Base-by-base conservation (phyloP, 805 yeast species). In the Candida koratica region DNA sequence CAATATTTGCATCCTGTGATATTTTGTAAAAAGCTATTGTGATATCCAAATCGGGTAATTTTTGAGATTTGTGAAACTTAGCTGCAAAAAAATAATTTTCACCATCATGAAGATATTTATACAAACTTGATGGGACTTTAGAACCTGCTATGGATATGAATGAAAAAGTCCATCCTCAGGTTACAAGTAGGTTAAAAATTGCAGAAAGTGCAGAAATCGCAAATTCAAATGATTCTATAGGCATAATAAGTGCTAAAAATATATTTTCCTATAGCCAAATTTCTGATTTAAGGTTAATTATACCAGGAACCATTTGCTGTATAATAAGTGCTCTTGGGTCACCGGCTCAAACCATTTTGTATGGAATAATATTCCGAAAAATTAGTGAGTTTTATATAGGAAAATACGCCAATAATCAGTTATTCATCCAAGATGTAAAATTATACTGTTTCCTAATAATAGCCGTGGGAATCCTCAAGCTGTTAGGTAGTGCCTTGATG, bases 311-410 rank as follows among this genome's bases (percentile, higher is more conserved):
- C 0, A 2, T 64, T 0, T 45, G 71, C n/a, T 71, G 83, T 12
- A 44, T 66, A 7, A 44, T 70, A 1, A 64, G 78, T n/a, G 77
- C 88, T 0, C 51, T 74, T 2, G 73, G 74, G 0, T 75, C 85
- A 0, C 79, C 86, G 0, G 66, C 73, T 2, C 71, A 76, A 13
- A 73, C 94, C 0, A 66, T 84, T 3, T 48, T 88, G 10, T 73
- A 81, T 41, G 93, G 95, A 3, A 58, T 71, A 37, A 67, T 83
- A 0, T 84, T 89, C 15, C 49, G 53, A 3, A 58, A 48, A 18
- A 48, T 67, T 10, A 42, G 62, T 30, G 39, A 40, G 9, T 62
- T 44, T 25, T 50, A 61, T 5, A 24, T 39, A 3, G 72, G 72
- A 0, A 38, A 51, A 2, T 60, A 63, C 42, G n/a, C 46, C 2